A percentile compares a stretch with the other conserved stretches of the same genome.
Conservation (phyloP, 345 rosid genomes). For the Linum usitatissimum region DNA sequence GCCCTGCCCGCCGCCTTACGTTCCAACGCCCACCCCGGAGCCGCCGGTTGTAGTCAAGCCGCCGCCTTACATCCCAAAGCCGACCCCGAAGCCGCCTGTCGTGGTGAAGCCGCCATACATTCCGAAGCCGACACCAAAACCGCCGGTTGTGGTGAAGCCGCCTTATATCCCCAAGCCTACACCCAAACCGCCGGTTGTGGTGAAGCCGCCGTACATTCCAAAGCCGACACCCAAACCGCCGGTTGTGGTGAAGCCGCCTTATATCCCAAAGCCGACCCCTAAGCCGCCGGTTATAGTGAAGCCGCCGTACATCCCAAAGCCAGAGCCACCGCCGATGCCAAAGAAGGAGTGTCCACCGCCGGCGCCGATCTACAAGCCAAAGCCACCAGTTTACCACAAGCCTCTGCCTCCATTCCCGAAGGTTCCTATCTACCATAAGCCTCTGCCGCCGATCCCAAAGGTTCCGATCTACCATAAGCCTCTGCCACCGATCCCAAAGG, state of each 20-base stretch:
- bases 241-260: background rate
- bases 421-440: slow-evolving; percentile 10
- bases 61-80: background rate
- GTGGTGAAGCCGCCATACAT: background rate
- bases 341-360: background rate
- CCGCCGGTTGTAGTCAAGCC: background rate
- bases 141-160: background rate
- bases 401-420: background rate
- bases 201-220: background rate
- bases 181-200: background rate
- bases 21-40: background rate
- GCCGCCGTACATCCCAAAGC: background rate
- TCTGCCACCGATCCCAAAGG: background rate
- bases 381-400: too few species aligned
- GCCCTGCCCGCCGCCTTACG: slow-evolving; percentile 9
- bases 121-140: background rate
- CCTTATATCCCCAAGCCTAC: background rate
- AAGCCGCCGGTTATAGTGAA: background rate
- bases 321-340: background rate
- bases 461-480: slow-evolving; percentile 11
- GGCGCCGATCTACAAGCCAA: slow-evolving; percentile 12
- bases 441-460: slow-evolving; percentile 7
- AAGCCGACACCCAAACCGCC: background rate
- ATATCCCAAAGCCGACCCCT: background rate
- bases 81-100: background rate